phyloP scores from a whole-genome alignment of 768 basidiomycete genomes.

The Chalciporus pseudorubinellus region DNA sequence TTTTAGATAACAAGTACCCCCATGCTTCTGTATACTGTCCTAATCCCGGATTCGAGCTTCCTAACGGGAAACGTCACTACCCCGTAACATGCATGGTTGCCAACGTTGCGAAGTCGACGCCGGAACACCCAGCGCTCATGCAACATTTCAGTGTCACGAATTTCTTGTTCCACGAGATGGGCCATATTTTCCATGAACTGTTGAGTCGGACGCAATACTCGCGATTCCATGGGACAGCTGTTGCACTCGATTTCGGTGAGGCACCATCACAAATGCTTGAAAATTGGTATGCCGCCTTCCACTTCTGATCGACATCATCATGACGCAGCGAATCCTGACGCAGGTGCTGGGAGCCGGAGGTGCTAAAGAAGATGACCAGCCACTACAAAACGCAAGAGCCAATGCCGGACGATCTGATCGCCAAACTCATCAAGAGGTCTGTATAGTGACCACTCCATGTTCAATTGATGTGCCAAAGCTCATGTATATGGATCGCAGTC shows the following conservation, averaged over 20 bases:
- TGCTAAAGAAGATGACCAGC: constrained; percentile 69
- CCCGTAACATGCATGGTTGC: constrained; percentile 83
- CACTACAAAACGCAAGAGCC: constrained; percentile 75
- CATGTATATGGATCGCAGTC: constrained; percentile 34
- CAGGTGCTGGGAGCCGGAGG: constrained; percentile 79
- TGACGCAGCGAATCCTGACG: not conserved
- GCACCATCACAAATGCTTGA: constrained; percentile 93
- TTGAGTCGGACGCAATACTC: constrained; percentile 66
- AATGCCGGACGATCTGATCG: constrained; percentile 62
- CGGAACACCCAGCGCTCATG: constrained; percentile 80
- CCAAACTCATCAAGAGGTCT: constrained; percentile 74
- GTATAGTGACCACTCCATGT: constrained; percentile 1
- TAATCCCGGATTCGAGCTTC: constrained; percentile 56
- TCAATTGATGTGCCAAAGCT: not conserved
- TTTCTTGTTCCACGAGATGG: constrained; percentile 84
- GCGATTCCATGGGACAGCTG: constrained; percentile 78
- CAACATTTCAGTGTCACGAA: constrained; percentile 79
- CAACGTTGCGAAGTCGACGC: constrained; percentile 81
- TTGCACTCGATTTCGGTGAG: constrained; percentile 79
- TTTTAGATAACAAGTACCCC: constrained; percentile 66
- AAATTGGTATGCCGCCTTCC: constrained; percentile 56
- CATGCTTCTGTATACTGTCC: constrained; percentile 84
- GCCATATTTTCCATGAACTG: constrained; percentile 66
- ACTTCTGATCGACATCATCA: not conserved
- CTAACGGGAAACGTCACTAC: constrained; percentile 60